Evolutionary conservation across 1,139 yeast genomes (phyloP).

Genomic region (Yamadazyma epiphylla): DNA sequence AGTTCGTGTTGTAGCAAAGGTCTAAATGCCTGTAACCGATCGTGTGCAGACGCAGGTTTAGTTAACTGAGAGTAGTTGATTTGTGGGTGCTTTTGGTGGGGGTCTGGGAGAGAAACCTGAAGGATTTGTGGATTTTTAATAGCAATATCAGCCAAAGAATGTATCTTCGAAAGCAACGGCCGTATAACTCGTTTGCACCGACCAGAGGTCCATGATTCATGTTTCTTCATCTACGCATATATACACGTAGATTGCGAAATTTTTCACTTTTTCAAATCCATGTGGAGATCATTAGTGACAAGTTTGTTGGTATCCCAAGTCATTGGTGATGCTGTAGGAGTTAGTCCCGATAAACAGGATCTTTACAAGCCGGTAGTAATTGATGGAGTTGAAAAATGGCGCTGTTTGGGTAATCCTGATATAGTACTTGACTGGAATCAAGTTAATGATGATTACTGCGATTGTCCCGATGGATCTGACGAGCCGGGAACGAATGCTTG

Average conservation of each 20-base stretch:
- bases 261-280: not conserved
- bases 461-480: constrained; percentile 97
- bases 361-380: constrained; percentile 51
- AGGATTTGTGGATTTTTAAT: constrained; percentile 8
- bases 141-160: constrained; percentile 23
- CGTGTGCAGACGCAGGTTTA: constrained; percentile 20
- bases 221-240: constrained; percentile 1
- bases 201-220: constrained; percentile 2
- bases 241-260: not conserved
- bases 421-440: constrained; percentile 56
- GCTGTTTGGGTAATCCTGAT: constrained; percentile 64
- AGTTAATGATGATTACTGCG: constrained; percentile 87
- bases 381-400: constrained; percentile 47
- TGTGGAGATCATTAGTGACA: not conserved
- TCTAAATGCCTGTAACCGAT: constrained; percentile 22
- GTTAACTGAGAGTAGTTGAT: constrained; percentile 5
- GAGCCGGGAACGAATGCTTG: constrained; percentile 97
- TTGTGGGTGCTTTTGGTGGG: no score
- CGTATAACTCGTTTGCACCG: constrained; percentile 34
- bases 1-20: constrained; percentile 25
- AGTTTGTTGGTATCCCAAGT: not conserved
- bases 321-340: constrained; percentile 20
- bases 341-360: constrained; percentile 34
- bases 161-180: constrained; percentile 36
- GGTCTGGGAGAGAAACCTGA: no score